These are phyloP conservation scores for Capsicum baccatum DNA, from an alignment of 257 asterid genomes.

Conservation along the genomic window DNA sequence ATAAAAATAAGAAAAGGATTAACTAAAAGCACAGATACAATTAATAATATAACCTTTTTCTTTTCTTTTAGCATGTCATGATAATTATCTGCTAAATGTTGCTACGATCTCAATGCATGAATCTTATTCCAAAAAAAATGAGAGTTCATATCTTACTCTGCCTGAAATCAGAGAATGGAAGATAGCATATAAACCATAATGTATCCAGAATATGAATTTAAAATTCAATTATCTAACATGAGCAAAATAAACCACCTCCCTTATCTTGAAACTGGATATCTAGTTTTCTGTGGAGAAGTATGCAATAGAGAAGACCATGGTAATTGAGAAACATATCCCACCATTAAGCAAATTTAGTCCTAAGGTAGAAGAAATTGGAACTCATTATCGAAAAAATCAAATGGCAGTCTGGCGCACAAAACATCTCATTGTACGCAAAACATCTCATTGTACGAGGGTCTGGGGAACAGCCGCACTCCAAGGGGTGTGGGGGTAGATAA, in stretches of 20 bases:
- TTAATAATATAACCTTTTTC: slow-evolving; percentile 67
- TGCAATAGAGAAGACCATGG: not conserved
- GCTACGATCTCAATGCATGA: slow-evolving; percentile 71
- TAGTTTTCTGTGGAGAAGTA: slow-evolving; percentile 18
- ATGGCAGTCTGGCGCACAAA: not conserved
- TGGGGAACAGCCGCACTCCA: not conserved
- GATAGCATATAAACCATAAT: not conserved
- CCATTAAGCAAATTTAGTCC: not conserved
- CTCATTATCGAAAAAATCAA: not conserved
- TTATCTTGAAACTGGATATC: not conserved
- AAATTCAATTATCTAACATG: not conserved
- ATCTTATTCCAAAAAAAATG: slow-evolving; percentile 98
- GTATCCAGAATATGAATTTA: not conserved
- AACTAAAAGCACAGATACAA: slow-evolving; percentile 27
- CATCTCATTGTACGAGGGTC: too few species aligned
- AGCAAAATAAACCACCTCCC: slow-evolving; percentile 8
- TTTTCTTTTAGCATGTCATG: slow-evolving; percentile 74
- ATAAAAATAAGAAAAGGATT: not conserved
- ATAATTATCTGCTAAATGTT: slow-evolving; percentile 58
- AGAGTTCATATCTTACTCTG: slow-evolving; percentile 89
- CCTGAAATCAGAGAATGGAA: slow-evolving; percentile 54
- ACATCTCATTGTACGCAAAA: not conserved
- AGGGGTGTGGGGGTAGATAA: not conserved
- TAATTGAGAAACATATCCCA: not conserved
- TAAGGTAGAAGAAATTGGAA: not conserved